These are phyloP conservation scores for Chlamydomonas reinhardtii DNA, from an alignment of 163 green algal genomes.

Conservation along the genomic window DNA sequence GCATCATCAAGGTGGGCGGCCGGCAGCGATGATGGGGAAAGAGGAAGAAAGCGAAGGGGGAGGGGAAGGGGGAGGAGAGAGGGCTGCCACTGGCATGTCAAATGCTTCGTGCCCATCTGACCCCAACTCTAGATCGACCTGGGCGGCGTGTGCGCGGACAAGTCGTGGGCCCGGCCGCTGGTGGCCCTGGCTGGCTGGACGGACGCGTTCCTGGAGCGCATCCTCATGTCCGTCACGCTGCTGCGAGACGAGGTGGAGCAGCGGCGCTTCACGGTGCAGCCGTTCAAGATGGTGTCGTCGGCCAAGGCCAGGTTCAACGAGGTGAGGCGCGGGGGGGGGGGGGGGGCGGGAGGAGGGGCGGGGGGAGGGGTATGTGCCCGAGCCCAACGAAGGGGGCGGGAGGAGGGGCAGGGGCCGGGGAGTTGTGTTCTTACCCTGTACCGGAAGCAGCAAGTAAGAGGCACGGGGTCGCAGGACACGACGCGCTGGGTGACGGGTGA, in stretches of 20 bases:
- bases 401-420: too few relatives aligned
- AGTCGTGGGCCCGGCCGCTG: slow-evolving; percentile 34
- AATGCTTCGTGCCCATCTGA: too few relatives aligned
- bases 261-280: slow-evolving; percentile 63
- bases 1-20: slow-evolving; percentile 66
- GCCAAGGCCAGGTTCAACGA: slow-evolving; percentile 24
- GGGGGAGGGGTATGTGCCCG: too few relatives aligned
- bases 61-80: too few relatives aligned
- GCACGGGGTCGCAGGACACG: too few relatives aligned
- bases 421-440: too few relatives aligned
- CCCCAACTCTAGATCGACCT: slow-evolving; percentile 63
- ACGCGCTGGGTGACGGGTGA: too few relatives aligned
- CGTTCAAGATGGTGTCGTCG: slow-evolving; percentile 49
- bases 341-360: too few relatives aligned
- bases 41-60: too few relatives aligned
- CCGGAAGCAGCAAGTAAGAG: too few relatives aligned
- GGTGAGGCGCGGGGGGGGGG: slow-evolving; percentile 1
- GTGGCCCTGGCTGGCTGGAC: slow-evolving; percentile 57
- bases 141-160: slow-evolving; percentile 49
- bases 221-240: slow-evolving; percentile 66
- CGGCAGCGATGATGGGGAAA: neutral
- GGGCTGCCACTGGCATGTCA: too few relatives aligned
- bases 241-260: slow-evolving; percentile 71
- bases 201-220: slow-evolving; percentile 72
- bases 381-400: too few relatives aligned